Evolutionary conservation across 306 rosid species (phyloP).

Genomic region (Lathyrus oleraceus): DNA sequence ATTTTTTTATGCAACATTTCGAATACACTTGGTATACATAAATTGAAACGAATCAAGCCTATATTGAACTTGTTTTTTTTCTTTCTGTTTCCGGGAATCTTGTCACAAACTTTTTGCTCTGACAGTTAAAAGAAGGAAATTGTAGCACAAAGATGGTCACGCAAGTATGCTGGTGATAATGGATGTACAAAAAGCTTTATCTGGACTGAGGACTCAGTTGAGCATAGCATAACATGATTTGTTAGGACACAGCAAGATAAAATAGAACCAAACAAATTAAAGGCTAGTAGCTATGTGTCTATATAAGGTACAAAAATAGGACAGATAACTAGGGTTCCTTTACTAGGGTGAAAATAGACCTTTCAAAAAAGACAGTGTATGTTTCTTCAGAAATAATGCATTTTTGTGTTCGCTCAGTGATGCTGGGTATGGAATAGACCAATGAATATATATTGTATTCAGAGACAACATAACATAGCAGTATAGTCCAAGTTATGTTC

Average conservation of each 20-base stretch:
- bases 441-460: constrained; percentile 29
- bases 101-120: constrained; percentile 39
- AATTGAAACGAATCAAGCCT: not conserved
- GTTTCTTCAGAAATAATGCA: constrained; percentile 34
- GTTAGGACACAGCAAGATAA: constrained; percentile 11
- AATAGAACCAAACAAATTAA: constrained; percentile 40
- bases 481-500: not conserved
- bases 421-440: constrained; percentile 45
- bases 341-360: constrained; percentile 55
- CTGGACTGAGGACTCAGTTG: constrained; percentile 24
- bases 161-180: constrained; percentile 32
- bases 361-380: constrained; percentile 33
- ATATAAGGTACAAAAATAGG: constrained; percentile 34
- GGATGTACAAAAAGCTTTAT: constrained; percentile 48
- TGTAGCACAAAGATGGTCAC: constrained; percentile 39
- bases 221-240: constrained; percentile 31
- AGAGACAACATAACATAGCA: constrained; percentile 7
- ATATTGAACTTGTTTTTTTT: constrained; percentile 13
- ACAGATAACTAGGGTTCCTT: constrained; percentile 36
- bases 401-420: constrained; percentile 3
- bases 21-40: not conserved
- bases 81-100: constrained; percentile 15
- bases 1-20: no score
- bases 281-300: constrained; percentile 30
- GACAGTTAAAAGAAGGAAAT: constrained; percentile 40